Base-by-base conservation (phyloP, 192 early-diverging fungal species). In the Podila minutissima region DNA sequence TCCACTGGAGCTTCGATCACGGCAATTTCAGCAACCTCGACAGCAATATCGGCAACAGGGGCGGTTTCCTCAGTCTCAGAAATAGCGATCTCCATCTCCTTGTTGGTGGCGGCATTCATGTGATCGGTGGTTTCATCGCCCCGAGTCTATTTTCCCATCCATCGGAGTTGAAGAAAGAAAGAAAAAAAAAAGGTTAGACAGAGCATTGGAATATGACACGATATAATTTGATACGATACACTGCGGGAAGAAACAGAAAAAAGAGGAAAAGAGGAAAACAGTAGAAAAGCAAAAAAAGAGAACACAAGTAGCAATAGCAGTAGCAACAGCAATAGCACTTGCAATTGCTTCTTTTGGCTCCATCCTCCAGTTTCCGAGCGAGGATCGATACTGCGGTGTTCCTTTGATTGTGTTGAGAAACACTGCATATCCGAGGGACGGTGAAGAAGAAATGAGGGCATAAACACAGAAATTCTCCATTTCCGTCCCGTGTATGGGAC, bases 61-160 rank as follows among this genome's bases (percentile, higher is more conserved):
- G 33, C 55, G 35, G 20, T 19, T 26, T 59, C 67, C 20, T 26
- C 55, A 38, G 12, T 46, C 29, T 67, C 66, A 53, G 20, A 10
- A 28, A 31, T 49, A 28, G 37, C 59, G 4, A 32, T 59, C 67
- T 69, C 66, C 8, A 49, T 15, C 32, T 61, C 59, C 19, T 24
- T 61, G 59, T 61, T 33, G 31, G 59, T 61, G 28, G 26, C 31
- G 59, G 59, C 13, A 28, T 61, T 61, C 59, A 32, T 61, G 24
- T 55, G 53, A 55, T 55, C 53, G 53, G n/a, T 17, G n/a, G 20
- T 24, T 55, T 55, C 53, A 61, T 61, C 32, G 59, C 31, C 29
- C 24, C 1, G n/a, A 55, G 53, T n/a, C 53, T 55, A 26, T 55
- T 55, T 24, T 55, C 22, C 53, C n/a, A 24, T 24, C 24, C 24